phyloP scores from a whole-genome alignment of 805 yeast species.

The Ogataea methanolica region DNA sequence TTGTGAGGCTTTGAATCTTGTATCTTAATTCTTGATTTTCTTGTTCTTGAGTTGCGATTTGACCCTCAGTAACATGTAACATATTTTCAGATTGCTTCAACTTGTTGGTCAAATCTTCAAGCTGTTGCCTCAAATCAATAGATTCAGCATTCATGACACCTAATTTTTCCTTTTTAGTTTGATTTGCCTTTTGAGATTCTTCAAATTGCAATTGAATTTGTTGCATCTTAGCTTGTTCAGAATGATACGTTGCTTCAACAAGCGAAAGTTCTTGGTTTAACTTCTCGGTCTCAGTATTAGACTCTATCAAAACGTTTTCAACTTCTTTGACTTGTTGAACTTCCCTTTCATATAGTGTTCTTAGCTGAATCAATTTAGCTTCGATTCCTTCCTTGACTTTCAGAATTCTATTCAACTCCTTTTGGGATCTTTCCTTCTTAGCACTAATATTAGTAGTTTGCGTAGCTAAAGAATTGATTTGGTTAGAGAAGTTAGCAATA shows the following conservation, averaged over 20 bases:
- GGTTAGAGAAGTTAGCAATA: conserved; percentile 81
- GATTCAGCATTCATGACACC: conserved; percentile 64
- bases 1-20: conserved; percentile 20
- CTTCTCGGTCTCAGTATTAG: conserved; percentile 63
- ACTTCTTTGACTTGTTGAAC: conserved; percentile 70
- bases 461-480: conserved; percentile 68
- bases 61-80: conserved; percentile 62
- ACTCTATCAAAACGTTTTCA: conserved; percentile 53
- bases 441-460: conserved; percentile 71
- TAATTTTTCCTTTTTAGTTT: conserved; percentile 62
- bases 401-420: conserved; percentile 67
- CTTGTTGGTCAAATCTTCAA: conserved; percentile 48
- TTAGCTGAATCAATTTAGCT: conserved; percentile 59
- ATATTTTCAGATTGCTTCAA: conserved; percentile 60
- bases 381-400: conserved; percentile 68
- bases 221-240: conserved; percentile 60
- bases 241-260: conserved; percentile 73
- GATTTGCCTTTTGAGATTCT: conserved; percentile 64
- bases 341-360: conserved; percentile 73
- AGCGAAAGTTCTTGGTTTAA: conserved; percentile 68
- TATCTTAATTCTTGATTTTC: conserved; percentile 35
- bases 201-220: conserved; percentile 57
- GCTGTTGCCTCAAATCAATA: conserved; percentile 50
- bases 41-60: conserved; percentile 55
- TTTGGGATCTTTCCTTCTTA: conserved; percentile 69